Base-by-base conservation (phyloP, 768 basidiomycete genomes). In the Mycena belliarum region DNA sequence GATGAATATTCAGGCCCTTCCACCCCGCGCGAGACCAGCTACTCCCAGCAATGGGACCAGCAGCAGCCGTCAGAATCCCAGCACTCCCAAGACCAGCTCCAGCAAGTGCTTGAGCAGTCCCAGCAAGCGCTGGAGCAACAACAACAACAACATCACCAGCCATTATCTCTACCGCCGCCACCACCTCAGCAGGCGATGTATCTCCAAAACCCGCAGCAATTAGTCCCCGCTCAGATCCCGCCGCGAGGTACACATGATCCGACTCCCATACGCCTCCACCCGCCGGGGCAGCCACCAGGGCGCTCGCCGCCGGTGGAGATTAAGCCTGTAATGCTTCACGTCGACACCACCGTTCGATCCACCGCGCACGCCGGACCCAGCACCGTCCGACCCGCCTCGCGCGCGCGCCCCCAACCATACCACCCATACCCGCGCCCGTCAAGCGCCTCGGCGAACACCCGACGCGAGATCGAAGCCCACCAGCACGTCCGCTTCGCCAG, bases 1-100 rank as follows among this genome's bases (percentile, higher is more conserved):
- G 72, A 71, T 66, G 80, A 80, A 69, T 73, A 75, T 68, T 79
- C 81, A 26, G 74, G 73, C 63, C 77, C 82, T 44, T 68, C 80
- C 25, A 81, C 81, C 14, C 81, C 82, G 12, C 74, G 73, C 65
- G 72, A 69, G 44, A 12, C 49, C 37, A 63, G 62, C 53, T 77
- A 68, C 70, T 75, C 75, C 35, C 68, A 68, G 43, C 68, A 68
- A 43, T 68, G 68, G 21, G 66, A 68, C 46, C 68, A 67, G 29
- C 67, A 69, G 18, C 68, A 68, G 50, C 65, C 68, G 21, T 57
- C 66, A 26, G 66, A 69, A 49, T 68, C 69, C n/a, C 70, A 66
- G 37, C 66, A 60, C 61, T 55, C 53, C 4, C 58, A 59, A 53
- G 58, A 59, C n/a, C 77, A 68, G 37, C 43, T 53, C 38, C 53